Conservation (phyloP, 2,329 filamentous ascomycete genomes). For the Sclerotinia nivalis region DNA sequence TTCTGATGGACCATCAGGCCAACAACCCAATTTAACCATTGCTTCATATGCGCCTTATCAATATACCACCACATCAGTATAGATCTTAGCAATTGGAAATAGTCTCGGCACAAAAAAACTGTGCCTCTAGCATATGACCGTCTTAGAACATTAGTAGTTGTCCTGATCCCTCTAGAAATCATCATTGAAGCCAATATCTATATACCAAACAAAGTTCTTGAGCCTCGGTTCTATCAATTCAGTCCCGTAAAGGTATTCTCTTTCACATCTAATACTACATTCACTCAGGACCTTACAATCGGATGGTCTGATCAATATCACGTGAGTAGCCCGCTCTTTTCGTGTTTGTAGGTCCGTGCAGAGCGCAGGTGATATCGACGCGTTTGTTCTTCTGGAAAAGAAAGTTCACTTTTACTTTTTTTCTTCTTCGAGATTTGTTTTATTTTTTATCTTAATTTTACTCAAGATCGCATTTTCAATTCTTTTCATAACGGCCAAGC, state of each 20-base stretch:
- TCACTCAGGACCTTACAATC: neutral
- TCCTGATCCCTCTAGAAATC: neutral
- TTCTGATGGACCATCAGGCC: too few relatives aligned
- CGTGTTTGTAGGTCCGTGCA: neutral
- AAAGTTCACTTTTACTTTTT: constrained; percentile 12
- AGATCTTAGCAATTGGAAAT: neutral
- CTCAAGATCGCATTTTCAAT: neutral
- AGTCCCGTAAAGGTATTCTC: neutral
- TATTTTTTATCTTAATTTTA: neutral
- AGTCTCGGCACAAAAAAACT: neutral
- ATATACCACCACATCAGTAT: neutral
- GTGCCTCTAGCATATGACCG: neutral
- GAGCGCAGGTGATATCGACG: neutral
- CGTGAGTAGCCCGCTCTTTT: neutral
- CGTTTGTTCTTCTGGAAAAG: constrained; percentile 6
- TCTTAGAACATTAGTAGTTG: neutral
- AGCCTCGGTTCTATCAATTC: neutral
- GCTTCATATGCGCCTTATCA: neutral
- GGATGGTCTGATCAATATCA: accelerated
- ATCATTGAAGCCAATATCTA: neutral
- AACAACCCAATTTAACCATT: neutral
- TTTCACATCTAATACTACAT: neutral
- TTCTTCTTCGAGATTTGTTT: neutral
- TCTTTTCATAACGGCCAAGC: neutral
- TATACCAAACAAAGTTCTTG: neutral